Base-by-base conservation (phyloP, 129 eudicot genomes). In the Oenanthe sinensis region DNA sequence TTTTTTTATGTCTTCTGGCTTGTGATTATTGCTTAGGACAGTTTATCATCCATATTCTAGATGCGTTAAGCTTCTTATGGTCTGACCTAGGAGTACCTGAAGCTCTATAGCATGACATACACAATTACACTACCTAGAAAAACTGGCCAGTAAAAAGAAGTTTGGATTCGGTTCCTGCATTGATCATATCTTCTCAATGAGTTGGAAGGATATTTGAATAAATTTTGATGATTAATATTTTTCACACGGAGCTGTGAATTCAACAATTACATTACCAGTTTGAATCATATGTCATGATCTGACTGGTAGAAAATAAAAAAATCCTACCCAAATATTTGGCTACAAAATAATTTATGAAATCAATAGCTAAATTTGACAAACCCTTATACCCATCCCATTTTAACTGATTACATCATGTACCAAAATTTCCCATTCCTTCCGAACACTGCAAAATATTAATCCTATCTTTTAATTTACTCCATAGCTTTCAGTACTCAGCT, bases 221-320 rank as follows among this genome's bases (percentile, higher is more conserved):
- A 17, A 6, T 39, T 70, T 9, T 70, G 28, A 17, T 70, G 2
- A 36, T 19, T 17, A 63, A 39, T 19, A 36, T 70, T 8, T 8
- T 60, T 39, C 75, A 70, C 24, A 70, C 13, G 13, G 26, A 39
- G 24, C 46, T 70, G 54, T 46, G 52, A 43, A 46, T 22, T 43
- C 4, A n/a, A 42, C 17, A 26, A 42, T 20, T 43, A 72, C 50
- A 72, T 72, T 72, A 28, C 52, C 76, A 72, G 33, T 46, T 26
- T 45, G 17, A 45, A 74, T 74, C 58, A 46, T 15, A 46, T 46
- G 60, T 6, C 15, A 74, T 74, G 73, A 54, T 54, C 11, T 8
- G 42, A 78, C 46, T 78, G 81, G 45, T 43, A 72, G 76, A 72
- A 42, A 44, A 20, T 42, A 45, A 13, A 44, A 60, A 78, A 44